Evolutionary conservation across 805 yeast species (phyloP).

Genomic region (Hanseniaspora mollemarum): DNA sequence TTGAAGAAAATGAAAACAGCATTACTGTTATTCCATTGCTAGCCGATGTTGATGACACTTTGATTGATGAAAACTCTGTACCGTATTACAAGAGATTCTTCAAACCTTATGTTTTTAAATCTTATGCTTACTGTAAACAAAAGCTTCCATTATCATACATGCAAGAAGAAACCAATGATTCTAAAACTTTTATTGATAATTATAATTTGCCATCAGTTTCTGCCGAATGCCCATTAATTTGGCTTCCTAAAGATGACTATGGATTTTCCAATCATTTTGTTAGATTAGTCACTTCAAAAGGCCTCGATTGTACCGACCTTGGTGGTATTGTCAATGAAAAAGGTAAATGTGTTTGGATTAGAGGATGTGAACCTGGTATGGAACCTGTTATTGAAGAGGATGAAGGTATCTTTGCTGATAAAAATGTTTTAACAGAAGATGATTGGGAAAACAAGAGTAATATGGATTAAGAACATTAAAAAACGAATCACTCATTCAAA

Average conservation of each 20-base stretch:
- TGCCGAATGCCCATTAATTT: conserved; percentile 59
- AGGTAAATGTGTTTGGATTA: conserved; percentile 36
- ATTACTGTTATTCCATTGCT: conserved; percentile 43
- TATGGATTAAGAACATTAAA: not conserved
- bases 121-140: conserved; percentile 38
- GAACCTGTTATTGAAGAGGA: conserved; percentile 16
- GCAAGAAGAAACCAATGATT: conserved; percentile 33
- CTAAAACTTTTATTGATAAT: conserved; percentile 31
- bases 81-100: conserved; percentile 41
- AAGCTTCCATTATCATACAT: conserved; percentile 48
- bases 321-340: conserved; percentile 48
- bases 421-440: not conserved
- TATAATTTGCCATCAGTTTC: conserved; percentile 67
- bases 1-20: conserved; percentile 21
- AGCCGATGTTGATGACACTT: conserved; percentile 46
- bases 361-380: conserved; percentile 36
- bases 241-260: conserved; percentile 87
- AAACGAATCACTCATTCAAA: not conserved
- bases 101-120: conserved; percentile 43
- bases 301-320: conserved; percentile 55
- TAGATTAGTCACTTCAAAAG: conserved; percentile 37
- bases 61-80: conserved; percentile 27
- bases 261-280: conserved; percentile 63
- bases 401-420: conserved; percentile 7
- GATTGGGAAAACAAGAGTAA: conserved; percentile 5